Evolutionary conservation across 192 early-diverging fungal species (phyloP).

Genomic region (Phycomyces blakesleeanus): DNA sequence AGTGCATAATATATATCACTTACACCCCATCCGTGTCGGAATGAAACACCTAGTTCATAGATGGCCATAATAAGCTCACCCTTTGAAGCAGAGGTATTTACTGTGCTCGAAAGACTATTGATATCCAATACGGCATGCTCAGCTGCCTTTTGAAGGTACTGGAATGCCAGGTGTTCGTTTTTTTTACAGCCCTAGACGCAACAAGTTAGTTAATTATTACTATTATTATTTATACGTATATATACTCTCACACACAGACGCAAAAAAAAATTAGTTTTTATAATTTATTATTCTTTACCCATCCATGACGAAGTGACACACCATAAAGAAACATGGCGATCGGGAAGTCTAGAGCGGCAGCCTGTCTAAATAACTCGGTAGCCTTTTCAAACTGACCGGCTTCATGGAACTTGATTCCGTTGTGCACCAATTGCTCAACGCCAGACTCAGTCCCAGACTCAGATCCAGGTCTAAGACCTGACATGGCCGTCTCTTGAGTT

Average conservation of each 20-base stretch:
- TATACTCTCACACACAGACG: not conserved
- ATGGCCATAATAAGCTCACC: slow-evolving; percentile 75
- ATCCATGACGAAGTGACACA: slow-evolving; percentile 74
- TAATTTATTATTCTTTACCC: slow-evolving; percentile 52
- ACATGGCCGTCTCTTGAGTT: too few species aligned
- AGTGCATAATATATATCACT: not conserved
- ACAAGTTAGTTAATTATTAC: not conserved
- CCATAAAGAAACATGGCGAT: slow-evolving; percentile 76
- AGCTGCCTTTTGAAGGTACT: slow-evolving; percentile 68
- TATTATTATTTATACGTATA: not conserved
- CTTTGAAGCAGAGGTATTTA: slow-evolving; percentile 55
- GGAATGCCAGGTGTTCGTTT: slow-evolving; percentile 65
- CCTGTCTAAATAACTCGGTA: slow-evolving; percentile 64
- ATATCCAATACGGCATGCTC: slow-evolving; percentile 63
- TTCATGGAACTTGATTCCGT: slow-evolving; percentile 68
- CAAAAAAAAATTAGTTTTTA: slow-evolving; percentile 15
- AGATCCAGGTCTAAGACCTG: too few species aligned
- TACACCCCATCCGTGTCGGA: slow-evolving; percentile 78
- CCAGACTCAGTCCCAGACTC: too few species aligned
- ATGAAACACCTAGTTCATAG: slow-evolving; percentile 75
- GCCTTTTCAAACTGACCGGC: slow-evolving; percentile 68
- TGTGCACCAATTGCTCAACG: slow-evolving; percentile 56
- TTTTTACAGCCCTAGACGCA: slow-evolving; percentile 64
- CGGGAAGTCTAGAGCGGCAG: slow-evolving; percentile 61
- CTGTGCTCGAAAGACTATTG: slow-evolving; percentile 38